Evolutionary conservation across 2,329 filamentous ascomycete species (phyloP).

Genomic region (Coleophoma crateriformis): DNA sequence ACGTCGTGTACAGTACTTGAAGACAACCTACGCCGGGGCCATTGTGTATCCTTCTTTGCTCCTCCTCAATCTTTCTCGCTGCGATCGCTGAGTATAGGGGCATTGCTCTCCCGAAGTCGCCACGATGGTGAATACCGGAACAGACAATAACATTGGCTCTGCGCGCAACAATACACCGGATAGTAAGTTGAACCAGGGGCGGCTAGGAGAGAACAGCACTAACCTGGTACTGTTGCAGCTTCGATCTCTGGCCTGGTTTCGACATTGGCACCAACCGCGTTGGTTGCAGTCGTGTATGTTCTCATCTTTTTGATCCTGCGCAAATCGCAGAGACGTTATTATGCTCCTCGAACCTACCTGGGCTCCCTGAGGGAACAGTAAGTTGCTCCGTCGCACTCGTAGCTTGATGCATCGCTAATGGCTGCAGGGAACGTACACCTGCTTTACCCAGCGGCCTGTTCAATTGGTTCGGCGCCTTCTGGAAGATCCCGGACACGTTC

Average conservation of each 20-base stretch:
- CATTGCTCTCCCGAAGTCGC: too few species aligned
- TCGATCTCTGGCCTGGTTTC: slow-evolving; percentile 36
- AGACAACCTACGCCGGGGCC: too few species aligned
- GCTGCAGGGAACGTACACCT: slow-evolving; percentile 49
- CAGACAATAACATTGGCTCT: too few species aligned
- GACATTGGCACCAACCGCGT: slow-evolving; percentile 39
- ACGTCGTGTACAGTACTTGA: too few species aligned
- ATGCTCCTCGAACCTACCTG: slow-evolving; percentile 50
- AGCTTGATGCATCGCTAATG: slow-evolving; percentile 5
- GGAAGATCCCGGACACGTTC: slow-evolving; percentile 66
- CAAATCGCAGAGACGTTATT: slow-evolving; percentile 39
- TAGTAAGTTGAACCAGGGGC: too few species aligned
- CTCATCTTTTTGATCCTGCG: slow-evolving; percentile 43
- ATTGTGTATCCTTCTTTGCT: too few species aligned
- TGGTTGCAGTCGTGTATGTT: slow-evolving; percentile 38
- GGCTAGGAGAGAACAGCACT: too few species aligned
- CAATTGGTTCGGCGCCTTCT: slow-evolving; percentile 65
- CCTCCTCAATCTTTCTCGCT: too few species aligned
- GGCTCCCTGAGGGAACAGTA: slow-evolving; percentile 40
- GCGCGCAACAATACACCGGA: too few species aligned
- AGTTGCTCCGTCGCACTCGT: slow-evolving; percentile 1
- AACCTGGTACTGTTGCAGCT: background rate
- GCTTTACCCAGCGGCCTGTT: slow-evolving; percentile 54
- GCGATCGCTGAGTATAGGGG: too few species aligned
- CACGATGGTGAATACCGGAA: too few species aligned